Evolutionary conservation across 345 rosid genomes (phyloP).

Genomic region (Salix brachista): DNA sequence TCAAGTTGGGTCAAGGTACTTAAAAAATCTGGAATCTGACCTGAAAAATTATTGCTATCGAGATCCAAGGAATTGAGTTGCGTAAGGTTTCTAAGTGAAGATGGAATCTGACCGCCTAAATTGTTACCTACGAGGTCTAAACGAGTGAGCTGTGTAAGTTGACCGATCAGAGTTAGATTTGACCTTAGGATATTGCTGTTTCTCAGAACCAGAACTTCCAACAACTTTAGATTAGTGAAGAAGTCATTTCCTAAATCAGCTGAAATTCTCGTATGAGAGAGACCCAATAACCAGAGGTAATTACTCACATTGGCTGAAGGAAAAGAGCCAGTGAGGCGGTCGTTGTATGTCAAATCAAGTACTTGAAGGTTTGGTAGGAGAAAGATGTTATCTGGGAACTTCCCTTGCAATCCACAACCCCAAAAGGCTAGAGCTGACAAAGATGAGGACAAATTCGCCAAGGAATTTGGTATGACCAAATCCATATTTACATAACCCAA

Average conservation of each 20-base stretch:
- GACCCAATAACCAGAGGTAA: no score
- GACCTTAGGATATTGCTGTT: no score
- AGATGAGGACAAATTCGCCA: constrained; percentile 9
- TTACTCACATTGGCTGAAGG: no score
- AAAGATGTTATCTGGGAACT: neutral
- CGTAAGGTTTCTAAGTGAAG: neutral
- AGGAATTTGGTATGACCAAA: no score
- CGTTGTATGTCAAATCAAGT: neutral
- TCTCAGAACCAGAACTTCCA: neutral
- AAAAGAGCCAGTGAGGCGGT: neutral
- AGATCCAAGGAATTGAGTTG: neutral
- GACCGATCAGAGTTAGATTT: no score
- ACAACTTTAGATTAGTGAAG: neutral
- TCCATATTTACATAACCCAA: no score
- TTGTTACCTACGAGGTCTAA: no score
- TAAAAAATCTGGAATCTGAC: neutral
- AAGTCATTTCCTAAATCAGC: neutral
- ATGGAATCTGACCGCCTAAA: no score
- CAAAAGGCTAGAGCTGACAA: neutral
- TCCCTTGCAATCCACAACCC: neutral
- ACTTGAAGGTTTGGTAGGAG: neutral
- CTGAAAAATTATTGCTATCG: neutral
- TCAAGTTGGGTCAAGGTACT: neutral
- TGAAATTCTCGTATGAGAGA: no score
- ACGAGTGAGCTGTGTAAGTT: no score